Base-by-base conservation (phyloP, 2,329 filamentous ascomycete species). In the Colletotrichum destructivum region DNA sequence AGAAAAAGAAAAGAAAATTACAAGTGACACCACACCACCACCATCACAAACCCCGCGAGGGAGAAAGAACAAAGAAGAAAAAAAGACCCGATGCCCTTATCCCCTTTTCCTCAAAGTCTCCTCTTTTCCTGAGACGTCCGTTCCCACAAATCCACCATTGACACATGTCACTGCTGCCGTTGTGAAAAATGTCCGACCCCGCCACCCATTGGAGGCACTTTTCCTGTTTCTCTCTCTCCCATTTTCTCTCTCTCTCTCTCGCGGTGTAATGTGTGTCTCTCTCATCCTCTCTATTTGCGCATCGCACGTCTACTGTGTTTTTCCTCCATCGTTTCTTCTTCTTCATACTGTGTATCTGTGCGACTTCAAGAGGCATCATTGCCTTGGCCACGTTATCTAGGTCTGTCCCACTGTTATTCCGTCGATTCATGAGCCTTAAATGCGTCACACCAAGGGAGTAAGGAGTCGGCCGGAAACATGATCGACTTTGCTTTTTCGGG, bases 111-210 rank as follows among this genome's bases (percentile, higher is more conserved):
- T 66, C 54, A 9, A 21, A 23, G 11, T 59, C 62, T 42, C 54
- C 54, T 52, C 63, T 55, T 52, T 63, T 38, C 21, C 59, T 63
- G 59, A 60, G 23, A 69, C 59, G 44, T 23, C 23, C 21, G 49
- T 55, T 63, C 65, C 63, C 69, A 71, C 65, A 26, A 40, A 44
- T 38, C 42, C 38, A 38, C 15, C 60, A 18, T 38, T 63, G 59
- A 71, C 64, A 69, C 46, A 63, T 71, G 65, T 60, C 57, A 59
- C 35, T 23, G 21, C 61, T 23, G 62, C 18, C 8, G n/a, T 49
- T 38, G 35, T 11, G 35, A 3, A 61, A 69, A 69, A 46, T 60
- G 52, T 61, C 66, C 69, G 69, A 72, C 60, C 31, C 52, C 52
- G 57, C 46, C 57, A 42, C 18, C 57, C 15, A 16, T 40, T 62